phyloP scores from a whole-genome alignment of 805 yeast species.

The Kodamaea hsintzibuensis region DNA sequence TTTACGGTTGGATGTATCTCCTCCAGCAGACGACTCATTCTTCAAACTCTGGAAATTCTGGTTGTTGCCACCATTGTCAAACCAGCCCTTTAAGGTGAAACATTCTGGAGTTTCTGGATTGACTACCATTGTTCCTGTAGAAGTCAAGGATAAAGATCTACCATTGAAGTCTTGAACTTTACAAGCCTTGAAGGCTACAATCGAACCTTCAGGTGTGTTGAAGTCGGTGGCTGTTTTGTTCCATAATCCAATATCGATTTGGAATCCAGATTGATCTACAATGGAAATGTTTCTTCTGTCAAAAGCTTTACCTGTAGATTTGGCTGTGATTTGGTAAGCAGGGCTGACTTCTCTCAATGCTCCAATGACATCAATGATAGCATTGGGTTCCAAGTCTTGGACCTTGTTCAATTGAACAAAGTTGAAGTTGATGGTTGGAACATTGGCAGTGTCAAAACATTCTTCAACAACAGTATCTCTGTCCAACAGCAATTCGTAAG shows the following conservation, averaged over 20 bases:
- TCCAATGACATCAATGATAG: conserved; percentile 84
- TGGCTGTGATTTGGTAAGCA: conserved; percentile 76
- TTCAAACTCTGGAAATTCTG: conserved; percentile 64
- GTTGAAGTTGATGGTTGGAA: conserved; percentile 78
- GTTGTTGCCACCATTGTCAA: conserved; percentile 71
- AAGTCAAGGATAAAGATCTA: conserved; percentile 76
- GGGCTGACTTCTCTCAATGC: conserved; percentile 77
- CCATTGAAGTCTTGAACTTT: conserved; percentile 89
- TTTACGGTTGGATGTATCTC: conserved; percentile 55
- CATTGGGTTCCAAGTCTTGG: conserved; percentile 65
- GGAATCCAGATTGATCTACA: conserved; percentile 81
- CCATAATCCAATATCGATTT: conserved; percentile 86
- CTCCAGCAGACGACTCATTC: conserved; percentile 44
- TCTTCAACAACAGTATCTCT: conserved; percentile 75
- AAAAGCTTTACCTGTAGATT: conserved; percentile 84
- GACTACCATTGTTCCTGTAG: conserved; percentile 69
- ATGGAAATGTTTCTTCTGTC: conserved; percentile 87
- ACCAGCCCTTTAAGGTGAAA: conserved; percentile 91
- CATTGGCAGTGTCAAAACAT: conserved; percentile 57
- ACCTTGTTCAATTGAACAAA: conserved; percentile 70
- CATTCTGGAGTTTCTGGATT: conserved; percentile 93
- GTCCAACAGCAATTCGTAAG: conserved; percentile 82
- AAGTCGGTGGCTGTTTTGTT: conserved; percentile 83
- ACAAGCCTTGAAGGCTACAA: conserved; percentile 90
- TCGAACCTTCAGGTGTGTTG: conserved; percentile 68